phyloP scores from a whole-genome alignment of 176 grass and related monocot genomes.

The Zoysia japonica region DNA sequence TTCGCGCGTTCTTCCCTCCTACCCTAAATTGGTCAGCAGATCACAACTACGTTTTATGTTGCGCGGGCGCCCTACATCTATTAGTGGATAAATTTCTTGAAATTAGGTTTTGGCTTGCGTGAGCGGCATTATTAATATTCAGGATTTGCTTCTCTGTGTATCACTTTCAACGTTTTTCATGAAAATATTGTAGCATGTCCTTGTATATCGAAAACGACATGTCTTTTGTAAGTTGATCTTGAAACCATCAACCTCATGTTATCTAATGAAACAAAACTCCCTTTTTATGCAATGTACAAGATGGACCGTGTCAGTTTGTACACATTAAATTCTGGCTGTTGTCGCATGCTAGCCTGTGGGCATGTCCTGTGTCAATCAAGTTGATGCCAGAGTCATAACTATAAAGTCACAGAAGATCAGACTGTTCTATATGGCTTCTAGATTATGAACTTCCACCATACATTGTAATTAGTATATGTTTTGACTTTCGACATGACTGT shows the following conservation, averaged over 20 bases:
- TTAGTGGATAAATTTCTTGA: neutral
- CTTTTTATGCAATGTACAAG: slow-evolving; percentile 3
- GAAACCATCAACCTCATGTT: slow-evolving; percentile 15
- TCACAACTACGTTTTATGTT: neutral
- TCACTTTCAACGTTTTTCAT: slow-evolving; percentile 10
- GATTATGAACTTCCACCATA: neutral
- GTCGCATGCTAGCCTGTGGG: neutral
- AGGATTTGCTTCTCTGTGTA: slow-evolving; percentile 4
- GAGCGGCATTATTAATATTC: slow-evolving; percentile 6
- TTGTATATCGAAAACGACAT: slow-evolving; percentile 1
- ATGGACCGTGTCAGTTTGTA: neutral
- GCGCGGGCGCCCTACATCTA: neutral
- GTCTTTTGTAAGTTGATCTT: neutral
- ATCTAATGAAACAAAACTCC: neutral
- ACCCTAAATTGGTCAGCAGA: neutral
- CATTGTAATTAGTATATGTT: slow-evolving; percentile 17
- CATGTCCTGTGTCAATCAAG: neutral
- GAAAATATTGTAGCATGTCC: neutral
- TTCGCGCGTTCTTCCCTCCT: slow-evolving; percentile 26
- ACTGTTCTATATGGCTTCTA: neutral
- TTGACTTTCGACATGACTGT: slow-evolving; percentile 22
- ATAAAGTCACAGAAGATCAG: neutral
- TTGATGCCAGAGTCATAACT: neutral
- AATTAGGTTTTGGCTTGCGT: neutral
- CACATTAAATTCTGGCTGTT: neutral